Evolutionary conservation across 2,329 filamentous ascomycete genomes (phyloP).

Genomic region (Claviceps sp.): DNA sequence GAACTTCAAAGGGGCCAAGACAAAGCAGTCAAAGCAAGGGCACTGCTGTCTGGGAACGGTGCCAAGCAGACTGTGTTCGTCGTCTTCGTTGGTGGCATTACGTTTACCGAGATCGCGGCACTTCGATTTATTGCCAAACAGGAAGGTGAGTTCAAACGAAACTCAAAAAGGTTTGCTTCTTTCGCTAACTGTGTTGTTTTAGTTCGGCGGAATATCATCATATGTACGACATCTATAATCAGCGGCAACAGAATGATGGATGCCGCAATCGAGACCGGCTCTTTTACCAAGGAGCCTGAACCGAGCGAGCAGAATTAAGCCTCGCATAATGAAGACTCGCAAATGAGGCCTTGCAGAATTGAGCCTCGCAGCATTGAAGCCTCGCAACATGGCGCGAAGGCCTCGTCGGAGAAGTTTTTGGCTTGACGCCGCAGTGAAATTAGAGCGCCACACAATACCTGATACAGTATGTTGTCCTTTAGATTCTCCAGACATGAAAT

Average conservation of each 20-base stretch:
- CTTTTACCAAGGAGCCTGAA: constrained; percentile 29
- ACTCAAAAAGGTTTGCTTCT: background rate
- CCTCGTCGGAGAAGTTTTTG: background rate
- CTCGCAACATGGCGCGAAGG: constrained; percentile 1
- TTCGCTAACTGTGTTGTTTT: constrained; percentile 3
- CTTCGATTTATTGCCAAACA: constrained; percentile 78
- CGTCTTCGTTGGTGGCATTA: constrained; percentile 96
- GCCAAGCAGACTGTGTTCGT: constrained; percentile 80
- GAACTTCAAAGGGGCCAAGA: constrained; percentile 86
- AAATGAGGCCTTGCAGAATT: background rate
- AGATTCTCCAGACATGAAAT: background rate
- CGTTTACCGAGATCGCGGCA: constrained; percentile 90
- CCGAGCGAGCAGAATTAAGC: constrained; percentile 1
- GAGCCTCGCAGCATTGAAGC: background rate
- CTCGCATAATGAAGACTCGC: background rate
- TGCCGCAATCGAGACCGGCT: constrained; percentile 60
- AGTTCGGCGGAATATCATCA: constrained; percentile 70
- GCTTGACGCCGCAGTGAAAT: background rate
- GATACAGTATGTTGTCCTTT: background rate
- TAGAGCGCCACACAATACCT: background rate
- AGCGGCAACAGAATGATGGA: constrained; percentile 85
- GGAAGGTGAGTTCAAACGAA: constrained; percentile 38
- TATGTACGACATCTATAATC: constrained; percentile 85
- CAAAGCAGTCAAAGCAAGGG: constrained; percentile 76
- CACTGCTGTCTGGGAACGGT: constrained; percentile 66